phyloP scores from a whole-genome alignment of 768 basidiomycete species.

The Serendipita sp. region DNA sequence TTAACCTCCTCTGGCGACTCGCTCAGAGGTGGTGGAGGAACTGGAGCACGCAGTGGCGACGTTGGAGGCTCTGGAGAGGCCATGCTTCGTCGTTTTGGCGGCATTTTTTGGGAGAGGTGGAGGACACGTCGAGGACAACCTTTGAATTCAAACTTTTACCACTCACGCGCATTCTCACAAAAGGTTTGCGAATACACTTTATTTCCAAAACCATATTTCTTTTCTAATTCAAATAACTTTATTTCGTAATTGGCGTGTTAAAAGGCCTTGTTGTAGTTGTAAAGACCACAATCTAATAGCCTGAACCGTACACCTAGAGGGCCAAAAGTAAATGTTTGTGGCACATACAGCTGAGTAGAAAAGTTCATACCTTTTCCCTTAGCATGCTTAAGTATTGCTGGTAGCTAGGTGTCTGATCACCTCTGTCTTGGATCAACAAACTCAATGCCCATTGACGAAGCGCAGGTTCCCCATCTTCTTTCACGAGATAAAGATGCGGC shows the following conservation, averaged over 20 bases:
- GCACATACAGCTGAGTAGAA: not conserved
- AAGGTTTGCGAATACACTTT: not conserved
- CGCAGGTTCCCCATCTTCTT: slow-evolving; percentile 94
- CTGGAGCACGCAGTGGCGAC: slow-evolving; percentile 1
- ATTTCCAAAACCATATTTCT: not conserved
- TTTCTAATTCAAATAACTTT: not conserved
- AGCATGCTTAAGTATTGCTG: slow-evolving; percentile 81
- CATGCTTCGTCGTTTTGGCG: not conserved
- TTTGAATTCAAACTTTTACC: not conserved
- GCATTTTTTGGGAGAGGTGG: not conserved
- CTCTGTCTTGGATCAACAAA: slow-evolving; percentile 85
- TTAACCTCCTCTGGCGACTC: slow-evolving; percentile 22
- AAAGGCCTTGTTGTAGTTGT: too few species aligned
- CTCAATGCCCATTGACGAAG: slow-evolving; percentile 91
- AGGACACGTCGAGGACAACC: not conserved
- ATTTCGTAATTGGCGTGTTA: not conserved
- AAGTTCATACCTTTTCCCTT: slow-evolving; percentile 65
- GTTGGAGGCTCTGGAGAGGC: not conserved
- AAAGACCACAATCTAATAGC: not conserved
- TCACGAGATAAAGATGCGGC: slow-evolving; percentile 89
- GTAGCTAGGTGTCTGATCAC: slow-evolving; percentile 89
- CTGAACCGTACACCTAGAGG: not conserved
- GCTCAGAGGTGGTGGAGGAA: slow-evolving; percentile 3
- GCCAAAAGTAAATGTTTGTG: not conserved
- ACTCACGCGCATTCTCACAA: not conserved